phyloP scores from a whole-genome alignment of 768 basidiomycete species.

The Hygrophoropsis aurantiaca region DNA sequence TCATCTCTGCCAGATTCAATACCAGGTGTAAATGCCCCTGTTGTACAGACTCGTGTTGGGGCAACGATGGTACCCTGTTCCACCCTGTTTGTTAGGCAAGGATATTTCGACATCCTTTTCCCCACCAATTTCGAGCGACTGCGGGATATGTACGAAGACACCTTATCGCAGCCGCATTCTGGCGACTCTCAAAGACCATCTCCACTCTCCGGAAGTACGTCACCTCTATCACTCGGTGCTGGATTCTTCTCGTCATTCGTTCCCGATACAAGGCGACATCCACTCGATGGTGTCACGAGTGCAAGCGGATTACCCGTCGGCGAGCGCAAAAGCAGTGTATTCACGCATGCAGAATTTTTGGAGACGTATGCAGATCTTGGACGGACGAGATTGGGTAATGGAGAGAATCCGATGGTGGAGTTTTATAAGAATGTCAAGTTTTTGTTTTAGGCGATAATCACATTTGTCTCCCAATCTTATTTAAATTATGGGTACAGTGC shows the following conservation, averaged over 20 bases:
- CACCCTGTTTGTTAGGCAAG: slow-evolving; percentile 89
- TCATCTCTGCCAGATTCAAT: slow-evolving; percentile 84
- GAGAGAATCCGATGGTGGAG: slow-evolving; percentile 86
- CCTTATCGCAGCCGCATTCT: slow-evolving; percentile 58
- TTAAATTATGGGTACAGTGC: too few relatives aligned
- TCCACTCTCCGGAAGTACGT: slow-evolving; percentile 50
- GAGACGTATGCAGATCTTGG: slow-evolving; percentile 76
- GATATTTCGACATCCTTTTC: slow-evolving; percentile 99
- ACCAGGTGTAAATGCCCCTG: slow-evolving; percentile 67
- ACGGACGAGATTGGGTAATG: slow-evolving; percentile 70
- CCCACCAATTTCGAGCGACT: slow-evolving; percentile 87
- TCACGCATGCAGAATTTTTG: slow-evolving; percentile 87
- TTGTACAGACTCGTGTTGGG: slow-evolving; percentile 91
- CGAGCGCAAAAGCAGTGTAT: slow-evolving; percentile 80
- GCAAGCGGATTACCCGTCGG: slow-evolving; percentile 78
- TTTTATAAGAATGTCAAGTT: slow-evolving; percentile 95
- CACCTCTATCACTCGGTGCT: slow-evolving; percentile 51
- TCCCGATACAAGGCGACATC: slow-evolving; percentile 51
- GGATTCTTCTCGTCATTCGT: slow-evolving; percentile 74
- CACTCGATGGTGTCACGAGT: slow-evolving; percentile 69
- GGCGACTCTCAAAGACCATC: slow-evolving; percentile 38
- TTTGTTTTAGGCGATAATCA: slow-evolving; percentile 79
- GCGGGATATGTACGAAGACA: slow-evolving; percentile 87
- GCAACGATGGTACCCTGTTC: slow-evolving; percentile 85
- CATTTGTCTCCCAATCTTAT: too few relatives aligned